Conservation (phyloP, 2,329 filamentous ascomycete species). For the Alternaria viburni region DNA sequence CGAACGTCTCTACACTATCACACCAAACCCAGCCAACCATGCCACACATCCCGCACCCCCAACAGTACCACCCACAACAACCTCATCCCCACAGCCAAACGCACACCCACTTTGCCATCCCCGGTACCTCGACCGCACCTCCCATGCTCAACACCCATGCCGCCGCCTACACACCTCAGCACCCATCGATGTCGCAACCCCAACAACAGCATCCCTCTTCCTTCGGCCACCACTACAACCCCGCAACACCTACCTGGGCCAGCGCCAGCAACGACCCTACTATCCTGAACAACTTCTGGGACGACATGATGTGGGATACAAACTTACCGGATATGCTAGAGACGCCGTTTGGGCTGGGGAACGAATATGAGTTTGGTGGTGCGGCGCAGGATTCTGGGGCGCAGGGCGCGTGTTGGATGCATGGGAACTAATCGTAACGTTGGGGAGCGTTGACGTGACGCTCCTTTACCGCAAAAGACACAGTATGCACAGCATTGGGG, state of each 20-base stretch:
- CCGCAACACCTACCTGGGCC: slow-evolving; percentile 33
- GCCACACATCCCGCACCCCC: slow-evolving; percentile 11
- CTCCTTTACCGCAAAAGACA: not conserved
- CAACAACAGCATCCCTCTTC: not conserved
- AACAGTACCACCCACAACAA: slow-evolving; percentile 15
- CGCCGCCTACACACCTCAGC: slow-evolving; percentile 2
- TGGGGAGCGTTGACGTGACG: not conserved
- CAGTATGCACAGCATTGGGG: not conserved
- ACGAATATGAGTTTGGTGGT: slow-evolving; percentile 45
- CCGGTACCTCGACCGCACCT: slow-evolving; percentile 14
- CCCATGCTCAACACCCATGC: slow-evolving; percentile 22
- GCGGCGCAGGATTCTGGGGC: slow-evolving; percentile 42
- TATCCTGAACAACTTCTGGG: slow-evolving; percentile 48
- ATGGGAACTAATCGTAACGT: slow-evolving; percentile 32
- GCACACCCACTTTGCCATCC: slow-evolving; percentile 20
- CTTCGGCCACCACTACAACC: slow-evolving; percentile 35
- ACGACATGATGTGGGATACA: slow-evolving; percentile 53
- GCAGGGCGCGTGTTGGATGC: slow-evolving; percentile 45
- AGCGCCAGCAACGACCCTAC: slow-evolving; percentile 33
- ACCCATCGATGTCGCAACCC: not conserved
- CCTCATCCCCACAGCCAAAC: slow-evolving; percentile 1
- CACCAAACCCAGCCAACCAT: slow-evolving; percentile 21
- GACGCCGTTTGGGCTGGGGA: slow-evolving; percentile 40
- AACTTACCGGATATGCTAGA: slow-evolving; percentile 48
- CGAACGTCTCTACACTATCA: slow-evolving; percentile 26